Evolutionary conservation across 768 basidiomycete species (phyloP).

Genomic region (Chiua virens): DNA sequence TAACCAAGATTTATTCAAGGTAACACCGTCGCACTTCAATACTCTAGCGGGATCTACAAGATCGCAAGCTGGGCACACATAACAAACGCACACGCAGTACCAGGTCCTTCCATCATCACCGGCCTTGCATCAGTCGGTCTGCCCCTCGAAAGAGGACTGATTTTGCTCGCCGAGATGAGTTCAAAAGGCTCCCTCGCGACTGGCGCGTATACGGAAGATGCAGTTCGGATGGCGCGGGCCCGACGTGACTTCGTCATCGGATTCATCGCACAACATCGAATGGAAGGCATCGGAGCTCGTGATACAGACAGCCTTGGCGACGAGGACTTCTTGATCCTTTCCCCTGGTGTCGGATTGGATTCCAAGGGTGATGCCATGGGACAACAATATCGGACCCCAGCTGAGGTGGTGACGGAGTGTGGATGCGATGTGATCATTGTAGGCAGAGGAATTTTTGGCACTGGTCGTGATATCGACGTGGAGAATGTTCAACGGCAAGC

Average conservation of each 20-base stretch:
- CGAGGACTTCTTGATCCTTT: constrained; percentile 88
- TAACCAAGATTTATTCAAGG: constrained; percentile 48
- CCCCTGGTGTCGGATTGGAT: constrained; percentile 90
- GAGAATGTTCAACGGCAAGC: constrained; percentile 58
- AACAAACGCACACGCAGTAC: constrained; percentile 94
- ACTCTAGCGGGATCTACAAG: constrained; percentile 88
- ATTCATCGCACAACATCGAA: constrained; percentile 87
- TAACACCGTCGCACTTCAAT: constrained; percentile 94
- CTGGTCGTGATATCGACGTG: constrained; percentile 41
- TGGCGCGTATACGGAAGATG: constrained; percentile 79
- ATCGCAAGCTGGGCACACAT: constrained; percentile 96
- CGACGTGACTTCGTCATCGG: constrained; percentile 90
- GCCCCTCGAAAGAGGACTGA: constrained; percentile 78
- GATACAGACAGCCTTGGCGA: constrained; percentile 33
- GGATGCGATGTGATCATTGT: constrained; percentile 98
- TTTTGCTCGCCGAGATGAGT: constrained; percentile 96
- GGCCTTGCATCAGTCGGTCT: constrained; percentile 86
- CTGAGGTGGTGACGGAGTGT: constrained; percentile 72
- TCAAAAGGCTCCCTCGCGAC: constrained; percentile 82
- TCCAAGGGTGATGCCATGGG: constrained; percentile 81
- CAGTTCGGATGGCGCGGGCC: constrained; percentile 84
- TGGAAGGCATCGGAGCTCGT: constrained; percentile 61
- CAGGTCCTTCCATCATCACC: constrained; percentile 92
- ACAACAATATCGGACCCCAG: constrained; percentile 92
- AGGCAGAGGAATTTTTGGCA: constrained; percentile 90